A percentile compares a stretch with the other conserved stretches of the same genome.
Evolutionary conservation across 2,329 filamentous ascomycete species (phyloP).

Genomic region (Bertia moriformis): DNA sequence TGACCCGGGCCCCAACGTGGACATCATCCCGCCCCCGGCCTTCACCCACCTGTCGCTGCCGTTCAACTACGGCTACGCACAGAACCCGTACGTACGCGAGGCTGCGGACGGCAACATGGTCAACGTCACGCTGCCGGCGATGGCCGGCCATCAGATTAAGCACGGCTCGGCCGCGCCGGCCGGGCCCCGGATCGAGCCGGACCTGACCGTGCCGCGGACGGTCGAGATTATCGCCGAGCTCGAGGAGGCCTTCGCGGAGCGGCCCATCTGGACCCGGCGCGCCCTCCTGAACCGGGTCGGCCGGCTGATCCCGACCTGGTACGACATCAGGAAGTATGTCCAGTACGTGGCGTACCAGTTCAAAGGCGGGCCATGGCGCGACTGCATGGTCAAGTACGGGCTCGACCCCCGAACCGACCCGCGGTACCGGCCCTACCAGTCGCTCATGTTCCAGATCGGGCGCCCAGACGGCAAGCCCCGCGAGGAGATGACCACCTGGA

Average conservation of each 20-base stretch:
- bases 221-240: conserved; percentile 51
- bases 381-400: conserved; percentile 72
- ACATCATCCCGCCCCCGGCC: conserved; percentile 67
- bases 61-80: conserved; percentile 69
- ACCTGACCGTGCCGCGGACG: conserved; percentile 44
- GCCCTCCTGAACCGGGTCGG: conserved; percentile 62
- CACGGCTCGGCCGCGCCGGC: conserved; percentile 44
- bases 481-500: conserved; percentile 2
- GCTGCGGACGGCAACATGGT: conserved; percentile 33
- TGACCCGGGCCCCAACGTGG: conserved; percentile 41
- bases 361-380: conserved; percentile 79
- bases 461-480: conserved; percentile 17
- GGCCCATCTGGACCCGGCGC: conserved; percentile 78
- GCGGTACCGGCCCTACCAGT: conserved; percentile 72
- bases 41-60: conserved; percentile 62
- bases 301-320: conserved; percentile 31
- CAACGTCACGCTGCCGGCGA: conserved; percentile 41
- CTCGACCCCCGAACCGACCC: conserved; percentile 70
- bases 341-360: conserved; percentile 87
- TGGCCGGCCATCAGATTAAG: conserved; percentile 37
- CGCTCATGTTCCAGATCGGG: conserved; percentile 68
- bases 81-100: conserved; percentile 64
- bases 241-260: conserved; percentile 48
- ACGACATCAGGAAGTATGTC: conserved; percentile 57
- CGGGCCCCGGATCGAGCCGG: conserved; percentile 45